Percentiles rank a stretch among this genome's conserved stretches.
phyloP scores from a whole-genome alignment of 2,329 filamentous ascomycete genomes.

The Talaromyces sp. region DNA sequence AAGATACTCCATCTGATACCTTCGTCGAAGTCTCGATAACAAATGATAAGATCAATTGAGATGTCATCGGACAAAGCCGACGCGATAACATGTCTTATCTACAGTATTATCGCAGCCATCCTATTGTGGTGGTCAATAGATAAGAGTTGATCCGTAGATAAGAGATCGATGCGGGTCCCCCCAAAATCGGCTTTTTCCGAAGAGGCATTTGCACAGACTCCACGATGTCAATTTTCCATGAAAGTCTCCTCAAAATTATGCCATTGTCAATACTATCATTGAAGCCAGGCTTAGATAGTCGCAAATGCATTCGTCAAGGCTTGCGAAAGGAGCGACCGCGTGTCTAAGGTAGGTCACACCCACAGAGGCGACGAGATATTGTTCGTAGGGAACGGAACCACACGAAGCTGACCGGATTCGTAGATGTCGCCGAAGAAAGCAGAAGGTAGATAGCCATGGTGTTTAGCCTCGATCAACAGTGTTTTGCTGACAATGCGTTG shows the following conservation, averaged over 20 bases:
- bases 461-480: background rate
- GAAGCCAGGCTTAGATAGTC: background rate
- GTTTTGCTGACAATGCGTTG: background rate
- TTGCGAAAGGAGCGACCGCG: conserved; percentile 1
- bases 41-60: background rate
- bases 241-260: background rate
- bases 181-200: background rate
- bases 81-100: background rate
- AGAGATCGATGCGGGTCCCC: background rate
- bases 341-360: conserved; percentile 2
- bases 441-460: conserved; percentile 3
- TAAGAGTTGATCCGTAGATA: background rate
- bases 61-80: background rate
- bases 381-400: background rate
- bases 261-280: too few relatives aligned
- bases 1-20: background rate
- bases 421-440: conserved; percentile 9
- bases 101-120: background rate
- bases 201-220: background rate
- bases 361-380: too few relatives aligned
- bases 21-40: background rate
- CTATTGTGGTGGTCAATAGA: too few relatives aligned
- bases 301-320: background rate
- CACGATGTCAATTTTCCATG: background rate
- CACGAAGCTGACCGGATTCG: background rate